Evolutionary conservation across 1,284 basidiomycete species (phyloP), one percentile per base, ranked within the genome.

Genomic region (Sporisorium scitamineum): DNA sequence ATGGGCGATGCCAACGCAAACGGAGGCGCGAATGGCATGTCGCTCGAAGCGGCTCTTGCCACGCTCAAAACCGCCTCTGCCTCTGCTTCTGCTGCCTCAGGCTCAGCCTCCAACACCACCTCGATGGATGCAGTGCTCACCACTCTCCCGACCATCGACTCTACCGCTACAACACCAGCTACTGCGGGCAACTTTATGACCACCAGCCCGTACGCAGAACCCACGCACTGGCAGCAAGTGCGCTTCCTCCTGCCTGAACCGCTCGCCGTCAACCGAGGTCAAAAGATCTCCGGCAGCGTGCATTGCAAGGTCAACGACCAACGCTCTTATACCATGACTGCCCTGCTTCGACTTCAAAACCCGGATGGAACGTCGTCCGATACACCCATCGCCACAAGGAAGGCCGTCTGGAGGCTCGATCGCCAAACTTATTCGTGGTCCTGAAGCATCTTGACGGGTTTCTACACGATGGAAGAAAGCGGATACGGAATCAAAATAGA

Each of bases 211-310:
- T 81, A 79, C 63, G 76, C 76, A 16, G 76, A 82, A n/a, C 68
- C 82, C 10, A 84, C 82, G 2, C 82, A 84, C 61, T 84, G 82
- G 82, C 81, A 83, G 47, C 82, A 84, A 58, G 81, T 83, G 4
- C 77, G 82, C 5, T 76, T 84, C 62, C 69, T 82, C 29, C 60
- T 84, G 4, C 67, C 65, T 8, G 81, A 83, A 60, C 82, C 82
- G 3, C 65, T 84, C 20, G 82, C 82, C 20, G 74, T 83, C 65
- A 84, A 84, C 54, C 61, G 66, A 20, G 77, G 79, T 11, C 82
- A 84, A 44, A 75, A 68, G 18, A 59, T 84, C 24, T 16, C 56
- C n/a, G 82, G 82, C 18, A 73, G 64, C 50, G 76, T 84, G 42
- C 73, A 75, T 24, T 84, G 78, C 65, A 41, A 56, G 16, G 81